These are phyloP conservation scores for Royoungia palumana DNA, from an alignment of 768 basidiomycete species.

Conservation along the genomic window DNA sequence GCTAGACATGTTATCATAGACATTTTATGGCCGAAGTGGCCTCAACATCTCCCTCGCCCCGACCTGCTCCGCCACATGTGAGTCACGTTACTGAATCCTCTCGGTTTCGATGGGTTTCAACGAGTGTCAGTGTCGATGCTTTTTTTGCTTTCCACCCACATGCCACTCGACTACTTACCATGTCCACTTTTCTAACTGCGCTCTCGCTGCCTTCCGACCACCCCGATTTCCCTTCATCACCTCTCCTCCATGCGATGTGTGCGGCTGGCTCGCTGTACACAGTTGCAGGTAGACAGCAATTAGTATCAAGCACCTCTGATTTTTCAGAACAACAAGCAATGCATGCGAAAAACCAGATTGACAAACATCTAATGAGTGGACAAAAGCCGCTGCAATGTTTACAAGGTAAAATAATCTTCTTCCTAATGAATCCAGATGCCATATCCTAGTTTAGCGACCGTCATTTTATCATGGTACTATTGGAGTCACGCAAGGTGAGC, in stretches of 20 bases:
- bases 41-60: slow-evolving; percentile 57
- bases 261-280: slow-evolving; percentile 77
- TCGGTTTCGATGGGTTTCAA: background rate
- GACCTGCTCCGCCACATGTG: slow-evolving; percentile 65
- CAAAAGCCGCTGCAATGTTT: slow-evolving; percentile 55
- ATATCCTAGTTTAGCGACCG: slow-evolving; percentile 43
- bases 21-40: slow-evolving; percentile 45
- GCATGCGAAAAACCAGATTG: slow-evolving; percentile 48
- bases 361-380: slow-evolving; percentile 47
- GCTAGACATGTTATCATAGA: slow-evolving; percentile 8
- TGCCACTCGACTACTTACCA: slow-evolving; percentile 67
- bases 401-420: slow-evolving; percentile 46
- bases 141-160: slow-evolving; percentile 81
- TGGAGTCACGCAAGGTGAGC: slow-evolving; percentile 67
- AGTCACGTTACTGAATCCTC: slow-evolving; percentile 20
- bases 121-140: slow-evolving; percentile 54
- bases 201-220: slow-evolving; percentile 65
- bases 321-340: slow-evolving; percentile 66
- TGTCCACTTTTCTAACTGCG: slow-evolving; percentile 58
- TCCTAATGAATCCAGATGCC: background rate
- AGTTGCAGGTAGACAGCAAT: slow-evolving; percentile 40
- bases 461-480: slow-evolving; percentile 69
- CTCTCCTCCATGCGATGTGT: slow-evolving; percentile 84
- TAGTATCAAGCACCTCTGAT: slow-evolving; percentile 17
- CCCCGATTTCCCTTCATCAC: slow-evolving; percentile 66